Percentiles rank a stretch among this genome's conserved stretches.
Conservation (phyloP, 2,329 filamentous ascomycete genomes). For the Zymoseptoria pseudotritici region DNA sequence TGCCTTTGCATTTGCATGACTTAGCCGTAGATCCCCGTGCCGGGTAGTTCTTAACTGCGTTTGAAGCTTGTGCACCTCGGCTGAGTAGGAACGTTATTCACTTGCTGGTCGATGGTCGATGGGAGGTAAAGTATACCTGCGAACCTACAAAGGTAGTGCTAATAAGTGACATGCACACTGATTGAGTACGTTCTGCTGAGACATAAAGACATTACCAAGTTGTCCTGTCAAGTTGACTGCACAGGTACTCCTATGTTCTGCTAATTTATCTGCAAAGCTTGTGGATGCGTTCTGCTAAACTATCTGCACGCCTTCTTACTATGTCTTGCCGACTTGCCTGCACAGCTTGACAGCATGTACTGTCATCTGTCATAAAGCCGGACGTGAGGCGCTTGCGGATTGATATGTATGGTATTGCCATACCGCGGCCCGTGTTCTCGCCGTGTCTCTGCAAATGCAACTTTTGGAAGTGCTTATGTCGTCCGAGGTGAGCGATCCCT, state of each 20-base stretch:
- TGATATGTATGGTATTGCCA: too few relatives aligned
- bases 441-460: background rate
- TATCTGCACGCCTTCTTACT: too few relatives aligned
- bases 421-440: background rate
- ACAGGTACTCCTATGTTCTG: background rate
- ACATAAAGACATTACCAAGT: background rate
- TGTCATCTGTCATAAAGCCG: background rate
- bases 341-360: background rate
- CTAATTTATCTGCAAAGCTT: background rate
- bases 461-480: background rate
- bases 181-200: background rate
- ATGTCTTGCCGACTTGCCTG: background rate
- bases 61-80: background rate
- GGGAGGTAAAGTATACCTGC: too few relatives aligned
- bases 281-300: too few relatives aligned
- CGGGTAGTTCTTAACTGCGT: background rate
- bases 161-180: background rate
- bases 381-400: too few relatives aligned
- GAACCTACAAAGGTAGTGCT: too few relatives aligned
- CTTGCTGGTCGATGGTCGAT: background rate
- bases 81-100: background rate
- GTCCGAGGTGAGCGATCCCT: background rate
- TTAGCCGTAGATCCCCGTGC: too few relatives aligned
- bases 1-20: background rate
- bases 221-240: background rate